A percentile compares a stretch with the other conserved stretches of the same genome.
Conservation (phyloP, 2,329 filamentous ascomycete genomes). For the Lachnellula suecica region DNA sequence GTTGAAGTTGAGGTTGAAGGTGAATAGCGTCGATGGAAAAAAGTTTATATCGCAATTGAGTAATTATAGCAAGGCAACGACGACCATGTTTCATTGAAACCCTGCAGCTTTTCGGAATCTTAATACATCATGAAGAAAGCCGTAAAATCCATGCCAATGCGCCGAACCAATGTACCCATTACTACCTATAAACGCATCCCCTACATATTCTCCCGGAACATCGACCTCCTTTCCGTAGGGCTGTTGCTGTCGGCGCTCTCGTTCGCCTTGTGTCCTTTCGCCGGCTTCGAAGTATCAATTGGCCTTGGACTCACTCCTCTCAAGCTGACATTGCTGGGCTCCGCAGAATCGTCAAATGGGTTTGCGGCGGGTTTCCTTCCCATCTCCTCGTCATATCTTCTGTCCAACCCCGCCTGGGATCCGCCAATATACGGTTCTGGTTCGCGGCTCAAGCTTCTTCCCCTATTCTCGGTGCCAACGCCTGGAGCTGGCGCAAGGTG, state of each 20-base stretch:
- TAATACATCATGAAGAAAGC: background rate
- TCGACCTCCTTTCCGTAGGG: constrained; percentile 66
- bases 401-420: constrained; percentile 42
- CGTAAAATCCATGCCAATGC: constrained; percentile 1
- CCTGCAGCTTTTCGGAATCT: background rate
- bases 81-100: background rate
- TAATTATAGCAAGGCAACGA: too few relatives aligned
- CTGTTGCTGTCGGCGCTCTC: constrained; percentile 53
- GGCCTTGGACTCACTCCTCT: constrained; percentile 76
- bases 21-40: background rate
- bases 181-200: too few relatives aligned
- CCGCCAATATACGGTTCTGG: constrained; percentile 36
- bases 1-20: background rate
- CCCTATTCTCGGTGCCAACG: constrained; percentile 39
- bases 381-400: constrained; percentile 45
- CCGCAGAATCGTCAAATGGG: constrained; percentile 69
- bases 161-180: background rate
- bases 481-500: constrained; percentile 50
- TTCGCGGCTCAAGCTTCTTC: constrained; percentile 46
- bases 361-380: constrained; percentile 45
- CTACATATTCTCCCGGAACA: constrained; percentile 70
- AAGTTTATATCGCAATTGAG: too few relatives aligned
- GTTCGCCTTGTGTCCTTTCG: constrained; percentile 30
- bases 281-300: constrained; percentile 48
- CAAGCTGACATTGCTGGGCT: constrained; percentile 59